Evolutionary conservation across 768 basidiomycete genomes (phyloP), one percentile per base, ranked within the genome.

Genomic region (Tulasnella sp.): DNA sequence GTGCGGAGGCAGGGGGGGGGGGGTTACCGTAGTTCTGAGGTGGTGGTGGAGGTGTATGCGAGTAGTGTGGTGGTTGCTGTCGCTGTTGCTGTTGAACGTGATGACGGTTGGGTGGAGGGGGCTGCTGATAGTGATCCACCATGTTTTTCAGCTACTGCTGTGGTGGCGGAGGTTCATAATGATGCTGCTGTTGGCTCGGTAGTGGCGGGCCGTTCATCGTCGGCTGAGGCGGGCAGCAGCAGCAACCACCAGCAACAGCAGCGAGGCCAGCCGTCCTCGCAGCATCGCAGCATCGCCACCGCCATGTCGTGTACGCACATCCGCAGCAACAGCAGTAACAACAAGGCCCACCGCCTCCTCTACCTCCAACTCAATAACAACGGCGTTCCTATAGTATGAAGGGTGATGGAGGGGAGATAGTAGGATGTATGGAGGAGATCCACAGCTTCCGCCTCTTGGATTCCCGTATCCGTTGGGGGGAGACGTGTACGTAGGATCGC

Each of bases 51-150:
- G 42, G 53, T 8, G 31, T 22, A 44, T 52, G 50, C 5, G 22
- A 4, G 27, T 52, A 27, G 50, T 19, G 21, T 8, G n/a, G 50
- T 24, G 22, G 22, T 19, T 9, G 50, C 24, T 8, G 29, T 17
- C 27, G 50, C 50, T 19, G 21, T 22, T 49, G 45, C 21, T 59
- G 57, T 25, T 48, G 45, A 7, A 44, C 42, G 30, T 56, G 54
- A 43, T 56, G 54, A 27, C 44, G 54, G 27, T 56, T 34, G 29
- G 41, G 42, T 21, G 19, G 42, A 45, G n/a, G 22, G 1, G 4
- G 54, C 34, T 38, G n/a, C n/a, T 38, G 34, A 38, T 38, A 38
- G 5, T 5, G 34, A 38, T 38, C 34, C 34, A 38, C 15, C 34
- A 38, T 38, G 5, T 38, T n/a, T n/a, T n/a, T n/a, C n/a, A n/a